These are phyloP conservation scores for Scutellaria galericulata DNA, from an alignment of 257 asterid species.

Conservation along the genomic window DNA sequence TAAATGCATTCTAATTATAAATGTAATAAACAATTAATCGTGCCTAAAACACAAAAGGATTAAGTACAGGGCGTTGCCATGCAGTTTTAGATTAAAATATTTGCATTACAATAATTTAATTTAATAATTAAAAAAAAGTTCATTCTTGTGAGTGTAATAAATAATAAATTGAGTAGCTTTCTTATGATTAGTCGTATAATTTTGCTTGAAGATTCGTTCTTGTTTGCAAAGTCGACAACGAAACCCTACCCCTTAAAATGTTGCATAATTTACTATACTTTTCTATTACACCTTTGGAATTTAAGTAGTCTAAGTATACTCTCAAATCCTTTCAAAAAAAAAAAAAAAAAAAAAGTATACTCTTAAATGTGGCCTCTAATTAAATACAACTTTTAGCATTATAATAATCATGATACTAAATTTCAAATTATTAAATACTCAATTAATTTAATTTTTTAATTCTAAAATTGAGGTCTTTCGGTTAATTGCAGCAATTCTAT, in stretches of 20 bases:
- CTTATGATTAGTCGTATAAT: slow-evolving; percentile 52
- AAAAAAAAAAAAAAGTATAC: too few species aligned
- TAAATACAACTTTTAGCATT: too few species aligned
- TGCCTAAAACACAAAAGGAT: slow-evolving; percentile 29
- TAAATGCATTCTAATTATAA: background rate
- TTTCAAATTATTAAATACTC: too few species aligned
- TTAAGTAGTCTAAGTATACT: too few species aligned
- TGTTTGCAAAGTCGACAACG: slow-evolving; percentile 40
- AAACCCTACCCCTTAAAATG: slow-evolving; percentile 33
- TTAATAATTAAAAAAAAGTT: background rate
- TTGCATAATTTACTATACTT: slow-evolving; percentile 13
- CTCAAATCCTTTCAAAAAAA: too few species aligned
- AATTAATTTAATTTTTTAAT: too few species aligned
- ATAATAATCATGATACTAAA: too few species aligned
- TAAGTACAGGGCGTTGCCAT: slow-evolving; percentile 40
- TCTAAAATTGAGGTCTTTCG: too few species aligned
- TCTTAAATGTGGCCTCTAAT: too few species aligned
- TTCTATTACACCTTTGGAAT: background rate
- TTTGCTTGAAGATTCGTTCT: slow-evolving; percentile 50
- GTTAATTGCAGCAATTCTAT: too few species aligned
- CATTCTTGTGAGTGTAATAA: background rate
- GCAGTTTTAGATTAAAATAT: slow-evolving; percentile 21
- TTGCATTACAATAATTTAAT: slow-evolving; percentile 6
- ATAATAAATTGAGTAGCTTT: slow-evolving; percentile 39
- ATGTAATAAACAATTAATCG: too few species aligned